Evolutionary conservation across 2,329 filamentous ascomycete species (phyloP), one percentile per base, ranked within the genome.

Genomic region (Apiospora marii): DNA sequence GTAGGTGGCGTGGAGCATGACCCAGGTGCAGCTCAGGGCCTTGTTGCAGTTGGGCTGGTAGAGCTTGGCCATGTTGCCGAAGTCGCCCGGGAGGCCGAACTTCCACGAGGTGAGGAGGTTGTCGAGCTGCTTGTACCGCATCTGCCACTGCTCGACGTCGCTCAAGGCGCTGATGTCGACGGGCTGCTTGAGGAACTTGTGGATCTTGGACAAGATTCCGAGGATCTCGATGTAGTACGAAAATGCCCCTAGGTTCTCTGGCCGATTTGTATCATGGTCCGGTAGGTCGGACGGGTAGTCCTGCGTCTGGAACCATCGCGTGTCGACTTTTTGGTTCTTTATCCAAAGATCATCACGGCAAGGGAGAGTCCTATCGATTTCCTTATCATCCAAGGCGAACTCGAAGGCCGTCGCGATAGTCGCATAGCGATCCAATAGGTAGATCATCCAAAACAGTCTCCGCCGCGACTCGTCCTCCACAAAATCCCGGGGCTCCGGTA

Each of bases 381-480:
- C 95, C 79, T 92, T 94, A 78, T 98, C 94, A 76, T 96, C 92
- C 24, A 98, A 84, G 0, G 94, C 94, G 80, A 98, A 97, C 77
- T 98, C 94, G 77, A 98, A 98, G 0, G 95, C 94, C 0, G 95
- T 98, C 0, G 94, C 92, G 72, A 98, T 92, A 0, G 95, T 98
- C 0, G 94, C 94, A 79, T 97, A 98, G 69, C 95, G 89, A 80
- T 98, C 95, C 7, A 98, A 87, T 16, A 98, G 84, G 79, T 97
- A 98, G 14, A 97, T 92, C 91, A 97, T 96, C 95, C 95, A 98
- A 81, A 98, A 97, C 0, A 98, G 85, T 37, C 95, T 88, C 41
- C 95, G 89, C 41, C 95, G 87, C 58, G 93, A 93, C 81, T 98
- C 95, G 74, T 98, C 95, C 80, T 98, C 95, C 72, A 97, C 92